Evolutionary conservation across 805 yeast genomes (phyloP).

Genomic region (Saccharomycopsis selenospora): DNA sequence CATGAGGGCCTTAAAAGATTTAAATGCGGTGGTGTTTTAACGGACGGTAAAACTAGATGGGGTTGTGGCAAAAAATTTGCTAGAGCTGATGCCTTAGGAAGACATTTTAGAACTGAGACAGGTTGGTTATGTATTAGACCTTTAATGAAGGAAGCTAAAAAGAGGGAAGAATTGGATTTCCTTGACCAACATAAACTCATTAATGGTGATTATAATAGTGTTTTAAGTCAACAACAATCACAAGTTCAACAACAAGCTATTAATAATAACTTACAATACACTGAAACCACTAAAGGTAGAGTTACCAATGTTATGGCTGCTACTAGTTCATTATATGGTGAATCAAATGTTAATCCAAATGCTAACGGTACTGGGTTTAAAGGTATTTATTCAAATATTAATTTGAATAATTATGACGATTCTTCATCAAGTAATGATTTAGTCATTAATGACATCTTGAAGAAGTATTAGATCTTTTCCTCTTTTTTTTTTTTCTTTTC

Average conservation of each 20-base stretch:
- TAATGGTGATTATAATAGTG: neutral
- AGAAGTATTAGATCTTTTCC: constrained; percentile 2
- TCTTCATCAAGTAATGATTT: constrained; percentile 6
- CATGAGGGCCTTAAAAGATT: constrained; percentile 68
- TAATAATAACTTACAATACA: neutral
- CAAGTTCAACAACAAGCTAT: neutral
- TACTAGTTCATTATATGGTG: no score
- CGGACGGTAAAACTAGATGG: constrained; percentile 55
- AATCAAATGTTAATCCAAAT: neutral
- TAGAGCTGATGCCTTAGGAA: constrained; percentile 67
- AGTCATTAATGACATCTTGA: constrained; percentile 14
- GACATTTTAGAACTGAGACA: constrained; percentile 70
- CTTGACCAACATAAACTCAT: constrained; percentile 1
- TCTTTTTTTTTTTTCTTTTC: no score
- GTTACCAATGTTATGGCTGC: neutral
- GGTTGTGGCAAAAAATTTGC: constrained; percentile 73
- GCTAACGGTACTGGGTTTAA: neutral
- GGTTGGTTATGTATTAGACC: constrained; percentile 66
- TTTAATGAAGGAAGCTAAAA: constrained; percentile 46
- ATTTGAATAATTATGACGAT: constrained; percentile 8
- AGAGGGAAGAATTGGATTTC: constrained; percentile 2
- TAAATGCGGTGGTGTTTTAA: constrained; percentile 54
- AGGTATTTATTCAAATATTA: constrained; percentile 3
- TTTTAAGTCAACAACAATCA: neutral
- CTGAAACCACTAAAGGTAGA: constrained; percentile 1